Evolutionary conservation across 1,284 basidiomycete genomes (phyloP), one percentile per base, ranked within the genome.

Genomic region (Stygiomarasmius scandens): DNA sequence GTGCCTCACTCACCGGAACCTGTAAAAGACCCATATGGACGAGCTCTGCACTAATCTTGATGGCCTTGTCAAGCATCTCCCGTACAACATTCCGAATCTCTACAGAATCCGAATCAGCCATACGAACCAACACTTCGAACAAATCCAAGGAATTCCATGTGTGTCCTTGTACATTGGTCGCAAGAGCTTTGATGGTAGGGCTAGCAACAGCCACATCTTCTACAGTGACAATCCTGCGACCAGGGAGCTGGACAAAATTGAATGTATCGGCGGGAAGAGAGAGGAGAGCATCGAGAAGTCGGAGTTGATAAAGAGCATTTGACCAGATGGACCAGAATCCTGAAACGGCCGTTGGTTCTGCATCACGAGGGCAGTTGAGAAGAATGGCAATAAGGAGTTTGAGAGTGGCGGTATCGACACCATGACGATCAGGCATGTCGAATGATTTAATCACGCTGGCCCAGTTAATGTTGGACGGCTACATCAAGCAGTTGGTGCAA

Each of bases 131-230:
- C n/a, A 96, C 90, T 70, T 95, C 89, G 61, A 97, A 92, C 34
- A 98, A 77, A 64, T 97, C 95, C 16, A 96, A 77, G 10, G 93
- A 93, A 71, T 98, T 98, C 95, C 96, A 98, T 0, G 93, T 89
- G 64, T 93, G 92, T 2, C 86, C 87, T 69, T 96, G 93, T 20
- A 96, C 92, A 63, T 93, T 89, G 45, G 90, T 85, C 16, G 94
- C 88, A 55, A 93, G 77, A 12, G 88, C 83, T 69, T 93, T 90
- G 77, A 95, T 93, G 19, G 92, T 92, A n/a, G 91, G 89, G 65
- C 90, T 90, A 27, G 92, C 84, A 58, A 84, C 80, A 2, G 91
- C 83, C 27, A 95, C 92, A 62, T 96, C 90, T 45, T 95, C 93
- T 34, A 93, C 86, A 0, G 90, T 89, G 19, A 95, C 92, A 54